phyloP scores from a whole-genome alignment of 228 moss, liverwort and hornwort species.

The Sphagnum fallax region DNA sequence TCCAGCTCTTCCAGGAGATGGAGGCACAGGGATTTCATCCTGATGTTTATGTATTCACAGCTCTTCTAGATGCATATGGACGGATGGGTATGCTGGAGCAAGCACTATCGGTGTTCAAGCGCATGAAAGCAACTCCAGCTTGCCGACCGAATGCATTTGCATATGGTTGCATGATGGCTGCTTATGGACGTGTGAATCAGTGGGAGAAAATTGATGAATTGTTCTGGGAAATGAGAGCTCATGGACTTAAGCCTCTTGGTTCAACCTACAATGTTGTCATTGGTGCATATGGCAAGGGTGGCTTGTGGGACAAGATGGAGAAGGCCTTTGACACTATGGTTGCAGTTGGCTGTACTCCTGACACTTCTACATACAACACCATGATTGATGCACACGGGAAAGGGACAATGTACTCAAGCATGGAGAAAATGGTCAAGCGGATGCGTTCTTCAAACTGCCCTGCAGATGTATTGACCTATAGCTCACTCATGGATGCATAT shows the following conservation, averaged over 20 bases:
- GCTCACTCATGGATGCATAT: slow-evolving; percentile 68
- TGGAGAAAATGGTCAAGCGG: slow-evolving; percentile 47
- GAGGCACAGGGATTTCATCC: slow-evolving; percentile 31
- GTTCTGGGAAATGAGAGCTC: slow-evolving; percentile 41
- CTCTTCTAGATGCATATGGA: slow-evolving; percentile 65
- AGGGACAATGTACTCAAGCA: slow-evolving; percentile 38
- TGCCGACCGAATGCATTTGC: slow-evolving; percentile 58
- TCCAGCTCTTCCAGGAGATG: slow-evolving; percentile 71
- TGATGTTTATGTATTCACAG: slow-evolving; percentile 57
- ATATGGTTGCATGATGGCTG: slow-evolving; percentile 68
- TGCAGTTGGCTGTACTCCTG: slow-evolving; percentile 46
- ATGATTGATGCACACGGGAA: slow-evolving; percentile 77
- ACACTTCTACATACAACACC: slow-evolving; percentile 59
- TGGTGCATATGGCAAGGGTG: slow-evolving; percentile 60
- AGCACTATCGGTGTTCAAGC: slow-evolving; percentile 53
- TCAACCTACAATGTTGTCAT: slow-evolving; percentile 65
- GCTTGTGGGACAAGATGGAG: slow-evolving; percentile 54
- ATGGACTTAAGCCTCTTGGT: slow-evolving; percentile 39
- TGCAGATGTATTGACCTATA: slow-evolving; percentile 62
- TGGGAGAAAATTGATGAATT: slow-evolving; percentile 62
- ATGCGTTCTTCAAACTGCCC: slow-evolving; percentile 41
- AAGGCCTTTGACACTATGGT: slow-evolving; percentile 53
- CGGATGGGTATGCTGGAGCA: slow-evolving; percentile 60
- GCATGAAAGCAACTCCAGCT: slow-evolving; percentile 53
- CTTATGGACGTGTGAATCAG: slow-evolving; percentile 55